phyloP scores from a whole-genome alignment of 2,329 filamentous ascomycete genomes.

The Aureobasidium pullulans region DNA sequence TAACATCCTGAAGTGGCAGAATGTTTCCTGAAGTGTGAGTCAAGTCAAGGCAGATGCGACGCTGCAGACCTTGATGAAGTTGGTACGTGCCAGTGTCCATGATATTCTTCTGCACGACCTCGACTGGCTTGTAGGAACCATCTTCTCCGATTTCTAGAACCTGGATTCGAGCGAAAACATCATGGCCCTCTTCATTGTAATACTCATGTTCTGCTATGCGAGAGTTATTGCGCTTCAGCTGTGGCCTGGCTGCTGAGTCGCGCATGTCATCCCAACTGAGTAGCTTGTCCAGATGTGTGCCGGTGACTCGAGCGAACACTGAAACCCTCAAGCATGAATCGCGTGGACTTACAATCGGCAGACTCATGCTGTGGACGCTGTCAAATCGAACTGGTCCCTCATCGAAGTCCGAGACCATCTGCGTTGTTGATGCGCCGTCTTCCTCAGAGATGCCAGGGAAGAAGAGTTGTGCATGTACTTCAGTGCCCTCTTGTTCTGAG shows the following conservation, averaged over 20 bases:
- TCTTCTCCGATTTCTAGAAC: conserved; percentile 86
- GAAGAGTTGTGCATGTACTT: conserved; percentile 95
- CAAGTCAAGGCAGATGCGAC: conserved; percentile 79
- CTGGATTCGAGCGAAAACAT: conserved; percentile 80
- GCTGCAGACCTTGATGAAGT: conserved; percentile 87
- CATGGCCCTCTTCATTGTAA: conserved; percentile 86
- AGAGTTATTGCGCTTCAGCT: conserved; percentile 53
- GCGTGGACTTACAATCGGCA: conserved; percentile 69
- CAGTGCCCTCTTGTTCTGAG: conserved; percentile 87
- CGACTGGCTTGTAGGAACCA: conserved; percentile 84
- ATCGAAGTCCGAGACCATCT: conserved; percentile 90
- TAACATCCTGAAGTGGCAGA: conserved; percentile 81
- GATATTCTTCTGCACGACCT: conserved; percentile 79
- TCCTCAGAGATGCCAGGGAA: conserved; percentile 81
- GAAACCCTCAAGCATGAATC: conserved; percentile 75
- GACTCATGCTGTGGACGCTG: conserved; percentile 96
- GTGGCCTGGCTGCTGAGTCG: conserved; percentile 54
- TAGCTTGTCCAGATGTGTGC: conserved; percentile 93
- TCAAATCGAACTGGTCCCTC: conserved; percentile 89
- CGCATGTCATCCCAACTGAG: conserved; percentile 99
- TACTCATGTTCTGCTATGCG: conserved; percentile 88
- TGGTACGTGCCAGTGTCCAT: conserved; percentile 88
- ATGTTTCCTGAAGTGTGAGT: conserved; percentile 84
- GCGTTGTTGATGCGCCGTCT: conserved; percentile 83
- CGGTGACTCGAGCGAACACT: conserved; percentile 82